A percentile compares a stretch with the other conserved stretches of the same genome.
phyloP scores from a whole-genome alignment of 2,329 filamentous ascomycete species.

The Pseudodiploospora longispora region DNA sequence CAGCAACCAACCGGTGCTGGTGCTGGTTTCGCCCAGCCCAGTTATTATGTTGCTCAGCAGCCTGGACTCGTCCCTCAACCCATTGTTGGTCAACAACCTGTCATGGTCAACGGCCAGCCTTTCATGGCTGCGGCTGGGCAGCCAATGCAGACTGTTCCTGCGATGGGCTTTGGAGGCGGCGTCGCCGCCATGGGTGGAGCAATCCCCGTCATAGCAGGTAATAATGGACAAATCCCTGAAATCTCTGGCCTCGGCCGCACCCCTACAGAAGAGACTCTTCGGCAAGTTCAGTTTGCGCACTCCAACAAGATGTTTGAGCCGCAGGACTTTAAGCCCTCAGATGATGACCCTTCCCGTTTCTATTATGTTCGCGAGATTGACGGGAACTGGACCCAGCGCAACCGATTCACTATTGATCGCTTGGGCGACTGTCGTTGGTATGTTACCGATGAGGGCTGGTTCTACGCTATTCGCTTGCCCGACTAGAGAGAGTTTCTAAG shows the following conservation, averaged over 20 bases:
- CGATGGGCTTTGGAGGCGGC: constrained; percentile 18
- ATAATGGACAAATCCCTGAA: constrained; percentile 34
- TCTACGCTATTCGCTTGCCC: constrained; percentile 52
- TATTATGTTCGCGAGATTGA: constrained; percentile 56
- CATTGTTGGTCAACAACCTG: constrained; percentile 21
- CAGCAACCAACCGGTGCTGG: constrained; percentile 24
- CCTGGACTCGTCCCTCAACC: constrained; percentile 24
- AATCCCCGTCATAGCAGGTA: constrained; percentile 33
- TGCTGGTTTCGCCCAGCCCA: constrained; percentile 20
- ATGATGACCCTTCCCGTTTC: constrained; percentile 51
- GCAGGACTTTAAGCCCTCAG: constrained; percentile 55
- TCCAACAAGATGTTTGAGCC: constrained; percentile 44
- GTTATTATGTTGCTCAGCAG: constrained; percentile 26
- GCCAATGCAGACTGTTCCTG: constrained; percentile 17
- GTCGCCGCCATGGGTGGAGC: constrained; percentile 13
- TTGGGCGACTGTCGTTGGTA: constrained; percentile 53
- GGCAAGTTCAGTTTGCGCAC: constrained; percentile 41
- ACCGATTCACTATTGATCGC: constrained; percentile 51
- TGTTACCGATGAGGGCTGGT: constrained; percentile 46
- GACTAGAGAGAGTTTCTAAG: constrained; percentile 14
- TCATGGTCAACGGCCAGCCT: constrained; percentile 24
- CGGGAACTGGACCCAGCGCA: constrained; percentile 51
- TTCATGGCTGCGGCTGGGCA: constrained; percentile 17
- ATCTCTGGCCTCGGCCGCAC: constrained; percentile 46
- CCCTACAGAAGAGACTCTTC: constrained; percentile 35